Evolutionary conservation across 2,329 filamentous ascomycete genomes (phyloP).

Genomic region (Bipolaris oryzae): DNA sequence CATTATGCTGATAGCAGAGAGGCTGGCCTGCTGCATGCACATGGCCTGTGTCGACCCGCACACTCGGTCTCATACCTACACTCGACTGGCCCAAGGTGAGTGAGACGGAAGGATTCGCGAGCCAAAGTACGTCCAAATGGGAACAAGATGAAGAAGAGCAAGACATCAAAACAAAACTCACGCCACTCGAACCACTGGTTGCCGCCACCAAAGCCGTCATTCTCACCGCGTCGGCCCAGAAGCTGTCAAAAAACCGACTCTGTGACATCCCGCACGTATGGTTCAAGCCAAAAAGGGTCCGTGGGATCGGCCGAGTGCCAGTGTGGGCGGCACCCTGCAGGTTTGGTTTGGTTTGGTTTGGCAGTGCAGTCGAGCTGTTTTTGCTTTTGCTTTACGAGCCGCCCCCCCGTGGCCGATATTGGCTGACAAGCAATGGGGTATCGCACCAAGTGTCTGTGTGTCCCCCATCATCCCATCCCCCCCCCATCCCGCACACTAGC

Average conservation of each 20-base stretch:
- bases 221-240: background rate
- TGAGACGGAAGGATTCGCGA: too few species aligned
- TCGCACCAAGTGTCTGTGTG: too few species aligned
- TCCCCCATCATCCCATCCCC: background rate
- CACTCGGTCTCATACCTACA: background rate
- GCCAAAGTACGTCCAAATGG: background rate
- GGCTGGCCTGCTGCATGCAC: background rate
- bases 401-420: constrained; percentile 29
- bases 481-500: constrained; percentile 14
- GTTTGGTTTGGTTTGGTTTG: constrained; percentile 2
- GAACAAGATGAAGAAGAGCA: constrained; percentile 3
- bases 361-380: constrained; percentile 7
- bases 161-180: background rate
- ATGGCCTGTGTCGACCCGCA: background rate
- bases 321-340: constrained; percentile 27
- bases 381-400: constrained; percentile 11
- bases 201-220: background rate
- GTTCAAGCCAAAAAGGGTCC: constrained; percentile 22
- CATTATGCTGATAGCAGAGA: constrained; percentile 18
- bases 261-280: constrained; percentile 36
- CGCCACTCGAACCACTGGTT: constrained; percentile 1
- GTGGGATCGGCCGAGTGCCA: constrained; percentile 5
- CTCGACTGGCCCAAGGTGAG: too few species aligned
- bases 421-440: constrained; percentile 23
- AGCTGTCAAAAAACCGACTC: too few species aligned